Base-by-base conservation (phyloP, 1,284 basidiomycete species). In the Cystobasidium slooffiae region DNA sequence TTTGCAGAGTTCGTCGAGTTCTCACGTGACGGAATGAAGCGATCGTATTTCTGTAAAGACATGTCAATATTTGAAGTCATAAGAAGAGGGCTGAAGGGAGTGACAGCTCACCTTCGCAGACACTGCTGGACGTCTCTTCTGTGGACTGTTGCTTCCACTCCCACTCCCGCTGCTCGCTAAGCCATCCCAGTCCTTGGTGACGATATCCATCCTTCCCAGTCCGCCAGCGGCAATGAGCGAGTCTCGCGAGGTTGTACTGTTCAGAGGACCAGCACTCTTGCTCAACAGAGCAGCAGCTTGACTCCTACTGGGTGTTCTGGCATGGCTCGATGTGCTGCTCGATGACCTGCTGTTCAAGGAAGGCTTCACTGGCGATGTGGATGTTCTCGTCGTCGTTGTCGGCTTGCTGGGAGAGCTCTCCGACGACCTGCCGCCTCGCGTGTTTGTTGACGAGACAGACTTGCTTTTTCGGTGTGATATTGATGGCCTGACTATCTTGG, bases 21-120 rank as follows among this genome's bases (percentile, higher is more conserved):
- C 59, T 76, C 75, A 52, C 75, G 70, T 51, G 63, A 68, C 24
- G 75, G 75, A 56, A 76, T 76, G 61, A 76, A 76, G 47, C 75
- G 75, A 56, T 76, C 75, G 62, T 75, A 75, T 43, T 72, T 59
- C 68, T 75, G 37, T 14, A 70, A n/a, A 58, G 31, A 12, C n/a
- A 37, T 39, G 61, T 14, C 20, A 41, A 52, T n/a, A n/a, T 46
- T 43, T 16, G 24, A 47, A 22, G 6, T 20, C 14, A 6, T 31
- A 6, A 53, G 39, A 1, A 16, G 1, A 16, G 49, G 47, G 22
- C 18, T 31, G 2, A 59, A 9, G 14, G 22, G 22, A 14, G 39
- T 56, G 31, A 7, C 6, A 22, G 0, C 44, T 31, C n/a, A 58
- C 46, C 59, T 70, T 63, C 6, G 47, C 55, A 51, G 39, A 63